Conservation (phyloP, 768 basidiomycete species). For the Termitomyces sp. region DNA sequence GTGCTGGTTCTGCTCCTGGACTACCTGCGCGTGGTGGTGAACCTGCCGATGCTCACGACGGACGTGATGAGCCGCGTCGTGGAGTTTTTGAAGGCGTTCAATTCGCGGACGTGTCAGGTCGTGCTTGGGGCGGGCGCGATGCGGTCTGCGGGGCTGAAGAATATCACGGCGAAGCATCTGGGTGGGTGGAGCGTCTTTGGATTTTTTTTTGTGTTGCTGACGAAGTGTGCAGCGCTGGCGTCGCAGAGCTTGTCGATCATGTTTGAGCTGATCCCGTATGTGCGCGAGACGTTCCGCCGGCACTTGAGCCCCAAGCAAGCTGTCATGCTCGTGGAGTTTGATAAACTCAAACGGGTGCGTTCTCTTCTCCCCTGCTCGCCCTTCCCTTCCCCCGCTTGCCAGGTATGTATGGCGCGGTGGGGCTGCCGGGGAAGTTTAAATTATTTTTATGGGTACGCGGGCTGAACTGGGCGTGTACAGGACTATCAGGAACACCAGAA, state of each 20-base stretch:
- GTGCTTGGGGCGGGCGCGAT: slow-evolving; percentile 99
- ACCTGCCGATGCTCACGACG: slow-evolving; percentile 84
- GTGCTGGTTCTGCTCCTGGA: slow-evolving; percentile 72
- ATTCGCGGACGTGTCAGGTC: slow-evolving; percentile 96
- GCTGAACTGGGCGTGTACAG: slow-evolving; percentile 30
- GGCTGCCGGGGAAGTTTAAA: no score
- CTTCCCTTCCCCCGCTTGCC: not conserved
- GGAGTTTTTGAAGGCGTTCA: slow-evolving; percentile 96
- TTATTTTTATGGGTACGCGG: no score
- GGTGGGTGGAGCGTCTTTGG: slow-evolving; percentile 41
- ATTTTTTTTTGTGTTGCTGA: no score
- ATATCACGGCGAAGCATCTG: slow-evolving; percentile 97
- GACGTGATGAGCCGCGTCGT: slow-evolving; percentile 94
- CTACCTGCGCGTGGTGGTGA: slow-evolving; percentile 86
- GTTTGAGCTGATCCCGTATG: slow-evolving; percentile 91
- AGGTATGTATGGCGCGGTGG: not conserved
- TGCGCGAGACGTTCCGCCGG: slow-evolving; percentile 90
- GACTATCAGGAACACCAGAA: slow-evolving; percentile 99
- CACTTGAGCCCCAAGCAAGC: slow-evolving; percentile 94
- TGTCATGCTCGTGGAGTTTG: slow-evolving; percentile 96
- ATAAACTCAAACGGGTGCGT: slow-evolving; percentile 91
- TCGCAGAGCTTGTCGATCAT: slow-evolving; percentile 95
- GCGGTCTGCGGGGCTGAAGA: slow-evolving; percentile 94
- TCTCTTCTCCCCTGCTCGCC: not conserved
- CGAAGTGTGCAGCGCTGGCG: slow-evolving; percentile 84